Evolutionary conservation across 345 rosid species (phyloP).

Genomic region (Eucalyptus coolabah): DNA sequence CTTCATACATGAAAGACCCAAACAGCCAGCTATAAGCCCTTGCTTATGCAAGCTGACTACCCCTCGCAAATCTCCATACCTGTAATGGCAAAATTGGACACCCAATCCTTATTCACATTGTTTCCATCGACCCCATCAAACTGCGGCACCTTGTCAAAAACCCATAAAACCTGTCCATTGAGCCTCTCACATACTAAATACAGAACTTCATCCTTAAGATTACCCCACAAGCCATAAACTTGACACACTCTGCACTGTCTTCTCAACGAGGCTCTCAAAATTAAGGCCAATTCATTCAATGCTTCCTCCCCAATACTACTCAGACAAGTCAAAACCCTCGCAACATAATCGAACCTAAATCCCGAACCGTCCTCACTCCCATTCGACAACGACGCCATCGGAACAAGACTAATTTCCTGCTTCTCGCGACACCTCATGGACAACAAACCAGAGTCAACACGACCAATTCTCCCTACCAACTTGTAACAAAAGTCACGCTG

Average conservation of each 20-base stretch:
- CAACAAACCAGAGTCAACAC: not conserved
- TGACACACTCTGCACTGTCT: slow-evolving; percentile 17
- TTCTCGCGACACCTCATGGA: not conserved
- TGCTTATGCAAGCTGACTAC: slow-evolving; percentile 36
- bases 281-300: slow-evolving; percentile 30
- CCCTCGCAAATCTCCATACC: slow-evolving; percentile 73
- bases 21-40: slow-evolving; percentile 44
- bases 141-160: not conserved
- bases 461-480: not conserved
- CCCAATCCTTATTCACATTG: slow-evolving; percentile 9
- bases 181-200: slow-evolving; percentile 52
- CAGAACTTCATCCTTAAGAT: slow-evolving; percentile 37
- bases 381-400: slow-evolving; percentile 17
- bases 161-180: not conserved
- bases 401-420: slow-evolving; percentile 34
- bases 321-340: slow-evolving; percentile 40
- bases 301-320: slow-evolving; percentile 30
- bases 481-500: not conserved
- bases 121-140: not conserved
- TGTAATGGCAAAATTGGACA: slow-evolving; percentile 37
- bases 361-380: slow-evolving; percentile 8
- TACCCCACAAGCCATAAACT: slow-evolving; percentile 75
- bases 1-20: slow-evolving; percentile 41
- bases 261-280: slow-evolving; percentile 12
- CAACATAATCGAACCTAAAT: slow-evolving; percentile 34